Evolutionary conservation across 1,139 yeast genomes (phyloP), one percentile per base, ranked within the genome.

Genomic region (Zygosaccharomyces pseudobailii): DNA sequence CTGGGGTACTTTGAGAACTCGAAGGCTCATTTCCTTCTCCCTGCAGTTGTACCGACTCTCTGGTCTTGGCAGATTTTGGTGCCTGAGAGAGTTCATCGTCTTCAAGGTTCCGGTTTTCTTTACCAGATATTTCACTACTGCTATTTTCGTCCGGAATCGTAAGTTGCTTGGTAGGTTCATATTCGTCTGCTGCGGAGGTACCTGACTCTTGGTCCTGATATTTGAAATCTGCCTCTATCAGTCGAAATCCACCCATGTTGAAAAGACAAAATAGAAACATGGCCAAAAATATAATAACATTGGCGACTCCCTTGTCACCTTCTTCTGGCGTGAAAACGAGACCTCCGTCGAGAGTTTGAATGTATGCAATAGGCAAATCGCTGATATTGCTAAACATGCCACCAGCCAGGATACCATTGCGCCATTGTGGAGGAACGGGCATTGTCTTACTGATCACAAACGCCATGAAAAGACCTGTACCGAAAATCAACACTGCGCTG

Each of bases 351-450:
- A 90, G 71, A 0, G 96, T 85, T 59, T 87, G 94, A 45, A 90
- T 70, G 59, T 89, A 89, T 0, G 97, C 97, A 60, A 90, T 87
- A 0, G 97, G 97, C 52, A 90, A 72, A 67, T 90, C 97, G 33
- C 90, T 80, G 47, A 87, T 82, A 61, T 84, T 84, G 8, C 73
- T 87, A 58, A 87, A 78, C 54, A 86, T 72, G 0, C 95, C 92
- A n/a, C 89, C 92, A 4, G 87, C 77, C 6, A 87, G 60, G 21
- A 87, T 71, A 0, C 96, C 96, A 23, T 96, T 96, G 38, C 79
- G 69, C 96, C 96, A 90, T 48, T 78, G 70, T 53, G 75, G 77
- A 0, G 97, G 97, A 23, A 70, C 71, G 0, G 78, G 78, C 20
- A 76, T 58, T 2, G 69, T 40, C 31, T 56, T 53, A 31, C 71